These are phyloP conservation scores for Pyricularia sp. DNA, from an alignment of 2,329 filamentous ascomycete genomes.

Conservation along the genomic window DNA sequence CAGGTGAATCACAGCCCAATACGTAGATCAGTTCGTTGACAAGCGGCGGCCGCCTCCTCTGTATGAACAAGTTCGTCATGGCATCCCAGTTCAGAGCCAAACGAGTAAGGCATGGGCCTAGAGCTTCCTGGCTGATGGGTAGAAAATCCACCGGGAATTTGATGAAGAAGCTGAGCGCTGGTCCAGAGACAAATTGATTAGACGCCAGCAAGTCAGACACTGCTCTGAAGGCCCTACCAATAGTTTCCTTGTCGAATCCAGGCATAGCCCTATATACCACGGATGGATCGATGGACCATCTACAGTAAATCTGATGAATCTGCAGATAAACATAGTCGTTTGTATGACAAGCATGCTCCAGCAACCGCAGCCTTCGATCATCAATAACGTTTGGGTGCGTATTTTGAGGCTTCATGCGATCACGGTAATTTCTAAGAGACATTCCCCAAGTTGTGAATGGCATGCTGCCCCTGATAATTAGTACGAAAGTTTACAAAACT, in stretches of 20 bases:
- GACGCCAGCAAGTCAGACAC: slow-evolving; percentile 26
- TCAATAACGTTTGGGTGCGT: slow-evolving; percentile 21
- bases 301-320: slow-evolving; percentile 56
- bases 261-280: slow-evolving; percentile 25
- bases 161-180: slow-evolving; percentile 23
- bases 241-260: slow-evolving; percentile 13
- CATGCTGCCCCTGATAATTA: neutral
- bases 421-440: neutral
- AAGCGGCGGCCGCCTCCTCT: slow-evolving; percentile 19
- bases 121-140: slow-evolving; percentile 13
- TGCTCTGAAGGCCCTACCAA: slow-evolving; percentile 24
- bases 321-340: slow-evolving; percentile 55
- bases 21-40: slow-evolving; percentile 22
- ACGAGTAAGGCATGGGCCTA: slow-evolving; percentile 33
- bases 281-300: slow-evolving; percentile 33
- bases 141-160: slow-evolving; percentile 22
- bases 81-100: slow-evolving; percentile 30
- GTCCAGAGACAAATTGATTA: slow-evolving; percentile 22
- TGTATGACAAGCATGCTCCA: slow-evolving; percentile 43
- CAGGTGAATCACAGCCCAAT: slow-evolving; percentile 19
- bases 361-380: slow-evolving; percentile 38
- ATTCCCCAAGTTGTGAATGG: neutral
- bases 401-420: neutral
- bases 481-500: neutral
- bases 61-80: slow-evolving; percentile 15